Evolutionary conservation across 2,329 filamentous ascomycete genomes (phyloP).

Genomic region (Clonostachys rhizophaga): DNA sequence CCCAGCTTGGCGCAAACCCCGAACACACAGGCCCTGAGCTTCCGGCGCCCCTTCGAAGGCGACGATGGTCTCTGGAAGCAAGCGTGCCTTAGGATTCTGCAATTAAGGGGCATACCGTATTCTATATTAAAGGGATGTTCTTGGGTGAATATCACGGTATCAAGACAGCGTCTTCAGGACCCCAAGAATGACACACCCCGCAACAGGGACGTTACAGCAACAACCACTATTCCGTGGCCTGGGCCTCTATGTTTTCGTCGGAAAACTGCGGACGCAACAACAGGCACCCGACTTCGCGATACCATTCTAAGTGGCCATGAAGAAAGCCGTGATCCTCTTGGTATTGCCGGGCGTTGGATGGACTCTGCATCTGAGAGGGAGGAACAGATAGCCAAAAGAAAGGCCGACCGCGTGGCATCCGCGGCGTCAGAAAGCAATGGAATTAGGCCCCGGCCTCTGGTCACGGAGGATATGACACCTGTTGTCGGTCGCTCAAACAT

Average conservation of each 20-base stretch:
- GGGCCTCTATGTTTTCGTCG: slow-evolving; percentile 48
- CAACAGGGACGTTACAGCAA: slow-evolving; percentile 23
- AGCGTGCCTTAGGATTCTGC: slow-evolving; percentile 44
- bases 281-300: slow-evolving; percentile 31
- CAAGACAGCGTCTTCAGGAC: slow-evolving; percentile 37
- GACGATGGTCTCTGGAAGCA: slow-evolving; percentile 41
- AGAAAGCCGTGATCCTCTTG: slow-evolving; percentile 42
- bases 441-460: slow-evolving; percentile 34
- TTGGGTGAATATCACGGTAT: slow-evolving; percentile 47
- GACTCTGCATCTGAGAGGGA: slow-evolving; percentile 37
- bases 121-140: slow-evolving; percentile 34
- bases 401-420: slow-evolving; percentile 40
- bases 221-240: slow-evolving; percentile 47
- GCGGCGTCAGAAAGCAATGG: slow-evolving; percentile 34
- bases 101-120: slow-evolving; percentile 41
- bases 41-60: slow-evolving; percentile 31
- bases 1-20: slow-evolving; percentile 43
- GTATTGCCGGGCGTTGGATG: slow-evolving; percentile 44
- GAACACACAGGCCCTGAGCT: slow-evolving; percentile 42
- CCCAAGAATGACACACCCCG: slow-evolving; percentile 33
- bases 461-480: slow-evolving; percentile 46
- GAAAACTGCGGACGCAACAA: slow-evolving; percentile 31
- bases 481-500: slow-evolving; percentile 45
- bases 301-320: slow-evolving; percentile 26
- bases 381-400: slow-evolving; percentile 39